Evolutionary conservation across 2,329 filamentous ascomycete genomes (phyloP).

Genomic region (Exophiala sideris): DNA sequence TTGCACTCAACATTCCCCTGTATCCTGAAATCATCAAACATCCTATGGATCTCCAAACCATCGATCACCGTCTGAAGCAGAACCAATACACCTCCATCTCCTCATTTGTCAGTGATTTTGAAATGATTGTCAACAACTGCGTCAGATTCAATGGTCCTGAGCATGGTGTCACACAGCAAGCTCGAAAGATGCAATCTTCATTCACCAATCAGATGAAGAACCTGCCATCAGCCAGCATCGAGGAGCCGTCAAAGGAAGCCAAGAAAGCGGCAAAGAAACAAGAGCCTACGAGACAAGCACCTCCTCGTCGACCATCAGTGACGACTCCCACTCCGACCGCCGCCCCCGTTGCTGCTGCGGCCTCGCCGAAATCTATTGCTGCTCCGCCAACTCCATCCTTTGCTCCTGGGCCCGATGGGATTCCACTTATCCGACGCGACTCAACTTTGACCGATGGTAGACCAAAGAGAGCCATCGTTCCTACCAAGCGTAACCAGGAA

Average conservation of each 20-base stretch:
- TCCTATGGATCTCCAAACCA: conserved; percentile 79
- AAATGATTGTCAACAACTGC: conserved; percentile 76
- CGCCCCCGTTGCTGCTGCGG: conserved; percentile 33
- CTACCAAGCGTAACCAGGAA: conserved; percentile 88
- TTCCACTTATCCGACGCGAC: conserved; percentile 80
- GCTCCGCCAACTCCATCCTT: conserved; percentile 57
- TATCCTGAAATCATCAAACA: conserved; percentile 69
- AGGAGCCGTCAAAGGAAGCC: conserved; percentile 60
- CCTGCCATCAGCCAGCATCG: conserved; percentile 54
- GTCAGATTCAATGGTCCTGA: conserved; percentile 75
- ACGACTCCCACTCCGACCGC: conserved; percentile 24
- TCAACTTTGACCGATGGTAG: conserved; percentile 74
- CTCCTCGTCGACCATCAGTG: conserved; percentile 49
- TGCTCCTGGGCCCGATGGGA: conserved; percentile 71
- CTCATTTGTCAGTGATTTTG: conserved; percentile 70
- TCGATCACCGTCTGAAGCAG: conserved; percentile 75
- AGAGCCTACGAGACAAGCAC: conserved; percentile 39
- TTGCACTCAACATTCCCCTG: conserved; percentile 72
- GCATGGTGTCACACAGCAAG: conserved; percentile 69
- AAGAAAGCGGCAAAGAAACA: conserved; percentile 54
- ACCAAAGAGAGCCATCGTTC: conserved; percentile 90
- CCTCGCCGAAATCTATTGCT: conserved; percentile 41
- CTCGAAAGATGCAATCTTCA: conserved; percentile 58
- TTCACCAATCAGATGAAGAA: conserved; percentile 60
- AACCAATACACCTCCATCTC: conserved; percentile 67